Conservation (phyloP, 306 rosid genomes). For the Rosa persica region DNA sequence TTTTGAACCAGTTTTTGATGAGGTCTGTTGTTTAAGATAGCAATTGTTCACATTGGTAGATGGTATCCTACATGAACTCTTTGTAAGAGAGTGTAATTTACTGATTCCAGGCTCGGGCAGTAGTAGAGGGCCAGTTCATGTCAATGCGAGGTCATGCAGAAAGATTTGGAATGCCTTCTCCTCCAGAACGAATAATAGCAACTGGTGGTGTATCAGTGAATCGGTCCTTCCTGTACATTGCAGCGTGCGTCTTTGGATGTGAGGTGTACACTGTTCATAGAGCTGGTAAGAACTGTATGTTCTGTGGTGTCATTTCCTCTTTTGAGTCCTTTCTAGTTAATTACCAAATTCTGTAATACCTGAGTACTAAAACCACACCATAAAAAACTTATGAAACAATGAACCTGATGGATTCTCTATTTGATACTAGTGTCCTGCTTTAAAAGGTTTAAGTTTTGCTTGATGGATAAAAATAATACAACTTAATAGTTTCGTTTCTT, state of each 20-base stretch:
- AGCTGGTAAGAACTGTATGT: constrained; percentile 52
- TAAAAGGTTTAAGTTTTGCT: neutral
- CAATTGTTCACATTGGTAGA: constrained; percentile 6
- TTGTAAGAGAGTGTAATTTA: constrained; percentile 3
- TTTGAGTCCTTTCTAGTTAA: neutral
- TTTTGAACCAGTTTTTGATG: constrained; percentile 71
- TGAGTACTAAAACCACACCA: neutral
- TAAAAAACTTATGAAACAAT: neutral
- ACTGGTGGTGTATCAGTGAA: constrained; percentile 93
- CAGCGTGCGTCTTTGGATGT: constrained; percentile 85
- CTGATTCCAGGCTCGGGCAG: constrained; percentile 66
- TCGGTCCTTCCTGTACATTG: constrained; percentile 54
- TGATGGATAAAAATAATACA: neutral
- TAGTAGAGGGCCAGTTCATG: constrained; percentile 78
- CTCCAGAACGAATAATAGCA: constrained; percentile 85
- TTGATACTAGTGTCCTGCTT: neutral
- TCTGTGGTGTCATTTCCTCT: neutral
- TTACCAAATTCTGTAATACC: neutral
- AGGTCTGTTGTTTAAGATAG: constrained; percentile 52
- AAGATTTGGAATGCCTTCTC: constrained; percentile 94
- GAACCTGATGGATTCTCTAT: neutral
- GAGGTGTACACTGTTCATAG: constrained; percentile 83
- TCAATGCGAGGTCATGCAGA: constrained; percentile 96
- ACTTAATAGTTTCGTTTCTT: neutral
- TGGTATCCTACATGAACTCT: constrained; percentile 13